phyloP scores from a whole-genome alignment of 371 early-diverging fungal genomes.

The Rhizopus sp. region DNA sequence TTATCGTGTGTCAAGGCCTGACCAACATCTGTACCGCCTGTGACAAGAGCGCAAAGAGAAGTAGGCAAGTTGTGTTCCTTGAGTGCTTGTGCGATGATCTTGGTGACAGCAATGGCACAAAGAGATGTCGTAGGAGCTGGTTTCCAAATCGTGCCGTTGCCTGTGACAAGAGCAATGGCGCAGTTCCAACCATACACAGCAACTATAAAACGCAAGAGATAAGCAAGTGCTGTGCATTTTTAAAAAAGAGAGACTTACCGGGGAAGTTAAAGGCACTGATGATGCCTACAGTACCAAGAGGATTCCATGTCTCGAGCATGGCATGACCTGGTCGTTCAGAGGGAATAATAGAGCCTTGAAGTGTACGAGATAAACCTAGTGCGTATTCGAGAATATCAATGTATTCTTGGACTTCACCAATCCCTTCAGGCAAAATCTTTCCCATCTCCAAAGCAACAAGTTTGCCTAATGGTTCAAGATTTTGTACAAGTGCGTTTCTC shows the following conservation, averaged over 20 bases:
- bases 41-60: conserved; percentile 85
- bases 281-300: conserved; percentile 92
- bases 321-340: conserved; percentile 93
- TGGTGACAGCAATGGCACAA: conserved; percentile 87
- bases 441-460: conserved; percentile 95
- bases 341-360: conserved; percentile 90
- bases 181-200: conserved; percentile 92
- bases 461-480: conserved; percentile 80
- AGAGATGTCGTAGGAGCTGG: conserved; percentile 92
- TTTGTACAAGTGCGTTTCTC: conserved; percentile 79
- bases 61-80: conserved; percentile 85
- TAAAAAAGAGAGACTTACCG: conserved; percentile 34
- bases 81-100: conserved; percentile 84
- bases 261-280: conserved; percentile 94
- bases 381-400: conserved; percentile 95
- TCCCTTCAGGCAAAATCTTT: conserved; percentile 92
- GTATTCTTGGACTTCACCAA: conserved; percentile 98
- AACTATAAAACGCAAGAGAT: conserved; percentile 32
- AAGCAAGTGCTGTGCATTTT: too few relatives aligned
- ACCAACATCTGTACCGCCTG: conserved; percentile 91
- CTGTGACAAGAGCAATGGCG: conserved; percentile 89
- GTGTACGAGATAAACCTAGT: conserved; percentile 84
- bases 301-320: conserved; percentile 97
- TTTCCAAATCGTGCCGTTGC: conserved; percentile 95
- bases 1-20: conserved; percentile 72